phyloP scores from a whole-genome alignment of 2,329 filamentous ascomycete genomes.

The Neofusicoccum laricinum region DNA sequence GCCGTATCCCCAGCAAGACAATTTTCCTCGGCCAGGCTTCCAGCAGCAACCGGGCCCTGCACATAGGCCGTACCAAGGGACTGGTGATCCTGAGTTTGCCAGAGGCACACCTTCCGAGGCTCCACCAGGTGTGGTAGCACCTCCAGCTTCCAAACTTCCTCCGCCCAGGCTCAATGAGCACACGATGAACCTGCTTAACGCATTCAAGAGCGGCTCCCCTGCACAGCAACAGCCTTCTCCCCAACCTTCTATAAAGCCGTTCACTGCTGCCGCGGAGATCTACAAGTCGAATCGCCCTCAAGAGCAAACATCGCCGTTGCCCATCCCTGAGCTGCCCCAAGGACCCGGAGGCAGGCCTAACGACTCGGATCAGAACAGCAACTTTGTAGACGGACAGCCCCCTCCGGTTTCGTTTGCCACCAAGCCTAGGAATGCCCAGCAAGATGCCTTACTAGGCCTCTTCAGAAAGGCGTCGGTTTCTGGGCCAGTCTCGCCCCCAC shows the following conservation, averaged over 20 bases:
- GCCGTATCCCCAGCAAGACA: slow-evolving; percentile 17
- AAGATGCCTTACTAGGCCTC: slow-evolving; percentile 45
- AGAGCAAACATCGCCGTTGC: neutral
- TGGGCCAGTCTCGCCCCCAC: slow-evolving; percentile 15
- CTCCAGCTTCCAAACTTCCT: slow-evolving; percentile 57
- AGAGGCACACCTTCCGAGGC: slow-evolving; percentile 25
- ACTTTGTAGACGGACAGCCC: slow-evolving; percentile 10
- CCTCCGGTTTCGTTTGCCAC: slow-evolving; percentile 18
- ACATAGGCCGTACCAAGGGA: slow-evolving; percentile 46
- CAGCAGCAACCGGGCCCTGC: slow-evolving; percentile 22
- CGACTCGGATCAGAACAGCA: neutral
- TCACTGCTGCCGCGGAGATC: slow-evolving; percentile 15
- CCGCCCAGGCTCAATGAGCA: slow-evolving; percentile 58
- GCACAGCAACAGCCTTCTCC: slow-evolving; percentile 24
- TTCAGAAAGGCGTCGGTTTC: slow-evolving; percentile 31
- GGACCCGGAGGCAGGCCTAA: neutral
- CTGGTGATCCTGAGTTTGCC: slow-evolving; percentile 40
- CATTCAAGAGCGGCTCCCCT: slow-evolving; percentile 47
- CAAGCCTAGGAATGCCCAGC: slow-evolving; percentile 40
- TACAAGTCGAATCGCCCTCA: slow-evolving; percentile 10
- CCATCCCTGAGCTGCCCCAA: slow-evolving; percentile 14
- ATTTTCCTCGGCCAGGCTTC: neutral
- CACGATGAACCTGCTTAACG: slow-evolving; percentile 55
- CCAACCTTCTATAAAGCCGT: slow-evolving; percentile 11
- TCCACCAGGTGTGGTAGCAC: slow-evolving; percentile 46